These are phyloP conservation scores for Pseudofabraea citricarpa DNA, from an alignment of 2,329 filamentous ascomycete genomes.

Conservation along the genomic window DNA sequence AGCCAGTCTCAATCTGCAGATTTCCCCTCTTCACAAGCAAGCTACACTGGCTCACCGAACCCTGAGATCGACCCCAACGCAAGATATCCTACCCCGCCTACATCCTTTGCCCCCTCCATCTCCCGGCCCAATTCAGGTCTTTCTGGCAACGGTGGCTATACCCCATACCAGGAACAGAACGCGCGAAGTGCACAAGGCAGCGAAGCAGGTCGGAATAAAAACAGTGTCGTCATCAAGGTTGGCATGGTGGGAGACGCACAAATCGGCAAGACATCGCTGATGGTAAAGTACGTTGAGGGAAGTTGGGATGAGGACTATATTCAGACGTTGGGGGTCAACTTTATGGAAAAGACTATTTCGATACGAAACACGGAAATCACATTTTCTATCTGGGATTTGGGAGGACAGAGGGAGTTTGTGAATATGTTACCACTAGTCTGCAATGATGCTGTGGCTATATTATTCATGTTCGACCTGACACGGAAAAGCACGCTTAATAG, in stretches of 20 bases:
- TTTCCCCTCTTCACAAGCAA: slow-evolving; percentile 22
- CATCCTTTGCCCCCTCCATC: slow-evolving; percentile 24
- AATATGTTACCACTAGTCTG: slow-evolving; percentile 99
- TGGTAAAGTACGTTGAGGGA: slow-evolving; percentile 99
- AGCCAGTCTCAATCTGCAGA: slow-evolving; percentile 28
- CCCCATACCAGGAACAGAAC: slow-evolving; percentile 28
- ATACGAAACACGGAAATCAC: slow-evolving; percentile 99
- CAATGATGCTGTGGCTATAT: slow-evolving; percentile 95
- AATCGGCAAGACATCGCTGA: slow-evolving; percentile 97
- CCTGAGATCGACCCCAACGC: slow-evolving; percentile 22
- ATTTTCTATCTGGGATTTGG: slow-evolving; percentile 98
- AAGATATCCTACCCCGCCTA: slow-evolving; percentile 28
- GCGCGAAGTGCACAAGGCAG: slow-evolving; percentile 17
- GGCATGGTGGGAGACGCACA: slow-evolving; percentile 99
- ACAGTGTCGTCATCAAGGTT: slow-evolving; percentile 94
- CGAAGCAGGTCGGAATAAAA: slow-evolving; percentile 34
- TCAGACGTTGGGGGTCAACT: slow-evolving; percentile 96
- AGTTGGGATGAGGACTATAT: slow-evolving; percentile 99
- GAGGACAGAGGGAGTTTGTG: slow-evolving; percentile 96
- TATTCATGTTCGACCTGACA: slow-evolving; percentile 99
- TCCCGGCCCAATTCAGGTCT: slow-evolving; percentile 28
- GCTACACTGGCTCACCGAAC: slow-evolving; percentile 21
- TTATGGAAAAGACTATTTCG: slow-evolving; percentile 99
- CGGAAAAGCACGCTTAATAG: slow-evolving; percentile 97
- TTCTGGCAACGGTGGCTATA: slow-evolving; percentile 25